Conservation (phyloP, 352 stramenopile species). For the Globisporangium heterothallicum region DNA sequence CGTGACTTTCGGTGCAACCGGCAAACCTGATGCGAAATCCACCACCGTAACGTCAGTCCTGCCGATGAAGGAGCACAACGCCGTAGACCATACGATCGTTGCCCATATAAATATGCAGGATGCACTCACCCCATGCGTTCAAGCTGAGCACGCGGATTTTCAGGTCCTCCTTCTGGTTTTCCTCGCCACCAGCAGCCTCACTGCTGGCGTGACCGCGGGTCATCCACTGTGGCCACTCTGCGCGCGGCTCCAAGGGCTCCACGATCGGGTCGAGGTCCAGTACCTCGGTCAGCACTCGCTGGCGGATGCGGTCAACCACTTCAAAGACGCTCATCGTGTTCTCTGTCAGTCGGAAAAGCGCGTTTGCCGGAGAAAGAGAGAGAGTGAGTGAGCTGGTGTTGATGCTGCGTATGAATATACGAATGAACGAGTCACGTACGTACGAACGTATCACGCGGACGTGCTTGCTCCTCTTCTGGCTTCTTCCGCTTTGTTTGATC, state of each 20-base stretch:
- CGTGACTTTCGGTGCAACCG: constrained; percentile 58
- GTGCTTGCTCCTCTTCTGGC: too few relatives aligned
- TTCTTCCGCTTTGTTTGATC: too few relatives aligned
- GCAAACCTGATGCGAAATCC: constrained; percentile 37
- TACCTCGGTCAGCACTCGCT: constrained; percentile 48
- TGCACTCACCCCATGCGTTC: constrained; percentile 61
- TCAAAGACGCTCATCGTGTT: constrained; percentile 26
- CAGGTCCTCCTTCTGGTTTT: constrained; percentile 16
- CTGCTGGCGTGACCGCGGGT: too few relatives aligned
- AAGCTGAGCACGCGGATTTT: constrained; percentile 62
- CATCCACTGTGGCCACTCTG: constrained; percentile 27
- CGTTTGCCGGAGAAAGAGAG: background rate
- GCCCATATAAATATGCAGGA: background rate
- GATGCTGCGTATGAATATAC: background rate
- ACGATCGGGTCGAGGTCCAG: constrained; percentile 53
- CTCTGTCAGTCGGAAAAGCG: too few relatives aligned
- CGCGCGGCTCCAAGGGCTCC: constrained; percentile 33
- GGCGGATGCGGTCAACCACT: constrained; percentile 36
- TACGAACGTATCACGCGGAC: too few relatives aligned
- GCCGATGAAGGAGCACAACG: too few relatives aligned
- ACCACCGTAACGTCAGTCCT: too few relatives aligned
- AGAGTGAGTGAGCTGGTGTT: background rate
- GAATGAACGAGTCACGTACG: too few relatives aligned
- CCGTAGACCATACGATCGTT: background rate
- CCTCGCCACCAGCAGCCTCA: too few relatives aligned